Evolutionary conservation across 768 basidiomycete genomes (phyloP).

Genomic region (Antrodiella citrinella): DNA sequence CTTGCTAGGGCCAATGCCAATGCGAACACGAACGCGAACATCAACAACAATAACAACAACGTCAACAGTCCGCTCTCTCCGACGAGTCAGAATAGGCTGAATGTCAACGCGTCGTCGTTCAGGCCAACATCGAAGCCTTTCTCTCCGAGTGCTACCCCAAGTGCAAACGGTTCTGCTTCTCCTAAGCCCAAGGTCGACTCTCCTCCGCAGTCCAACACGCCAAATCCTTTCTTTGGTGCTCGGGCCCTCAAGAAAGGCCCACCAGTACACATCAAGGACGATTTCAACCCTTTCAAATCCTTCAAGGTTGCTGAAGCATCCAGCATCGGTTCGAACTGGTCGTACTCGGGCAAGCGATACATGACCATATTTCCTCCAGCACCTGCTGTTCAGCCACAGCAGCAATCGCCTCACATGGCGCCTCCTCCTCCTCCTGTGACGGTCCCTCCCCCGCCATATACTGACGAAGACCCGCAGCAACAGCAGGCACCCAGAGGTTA

Average conservation of each 20-base stretch:
- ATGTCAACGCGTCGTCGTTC: conserved; percentile 88
- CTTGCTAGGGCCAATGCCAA: background rate
- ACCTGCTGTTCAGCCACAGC: conserved; percentile 44
- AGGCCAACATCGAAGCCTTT: conserved; percentile 77
- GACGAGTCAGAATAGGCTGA: conserved; percentile 56
- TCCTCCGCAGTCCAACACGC: conserved; percentile 30
- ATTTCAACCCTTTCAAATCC: conserved; percentile 95
- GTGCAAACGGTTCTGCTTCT: conserved; percentile 34
- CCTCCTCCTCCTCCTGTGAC: conserved; percentile 59
- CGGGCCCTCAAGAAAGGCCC: conserved; percentile 69
- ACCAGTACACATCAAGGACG: conserved; percentile 81
- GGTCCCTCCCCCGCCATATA: conserved; percentile 64
- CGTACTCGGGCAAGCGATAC: conserved; percentile 85
- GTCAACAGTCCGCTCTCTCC: conserved; percentile 42
- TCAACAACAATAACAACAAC: conserved; percentile 9
- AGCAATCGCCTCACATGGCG: conserved; percentile 49
- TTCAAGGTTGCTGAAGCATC: conserved; percentile 71
- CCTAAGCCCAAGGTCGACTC: conserved; percentile 56
- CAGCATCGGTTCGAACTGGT: conserved; percentile 78
- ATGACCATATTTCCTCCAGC: conserved; percentile 64
- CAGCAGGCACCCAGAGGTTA: conserved; percentile 43
- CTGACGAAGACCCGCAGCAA: conserved; percentile 59
- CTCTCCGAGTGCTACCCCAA: conserved; percentile 34
- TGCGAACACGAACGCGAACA: conserved; percentile 17
- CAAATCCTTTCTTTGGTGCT: conserved; percentile 84